Conservation (phyloP, 2,329 filamentous ascomycete species). For the Didymella arachidicola region DNA sequence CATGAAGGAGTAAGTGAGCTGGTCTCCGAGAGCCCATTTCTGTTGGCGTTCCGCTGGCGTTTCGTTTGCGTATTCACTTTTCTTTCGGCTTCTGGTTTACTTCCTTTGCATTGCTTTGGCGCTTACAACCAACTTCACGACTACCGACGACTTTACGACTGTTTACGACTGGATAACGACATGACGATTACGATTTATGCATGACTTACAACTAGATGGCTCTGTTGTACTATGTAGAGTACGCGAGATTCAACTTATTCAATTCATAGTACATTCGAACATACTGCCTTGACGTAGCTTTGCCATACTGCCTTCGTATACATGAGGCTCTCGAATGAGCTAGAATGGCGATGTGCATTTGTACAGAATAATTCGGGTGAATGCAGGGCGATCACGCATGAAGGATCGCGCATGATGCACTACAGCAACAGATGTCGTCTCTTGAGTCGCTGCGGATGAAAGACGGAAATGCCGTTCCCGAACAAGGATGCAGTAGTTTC, state of each 20-base stretch:
- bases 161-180: not conserved
- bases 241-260: conserved; percentile 23
- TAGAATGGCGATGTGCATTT: not conserved
- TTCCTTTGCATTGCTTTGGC: conserved; percentile 7
- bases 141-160: not conserved
- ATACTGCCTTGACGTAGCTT: too few relatives aligned
- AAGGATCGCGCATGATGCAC: conserved; percentile 24
- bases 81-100: not conserved
- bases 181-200: conserved; percentile 27
- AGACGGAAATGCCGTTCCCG: conserved; percentile 3
- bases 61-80: not conserved
- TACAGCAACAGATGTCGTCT: conserved; percentile 38
- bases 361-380: not conserved
- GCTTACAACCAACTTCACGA: not conserved
- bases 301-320: too few relatives aligned
- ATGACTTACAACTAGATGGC: conserved; percentile 26
- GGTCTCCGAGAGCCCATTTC: too few relatives aligned
- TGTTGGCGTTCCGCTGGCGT: not conserved
- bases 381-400: conserved; percentile 21
- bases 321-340: too few relatives aligned
- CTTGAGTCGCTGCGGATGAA: conserved; percentile 33
- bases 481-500: conserved; percentile 7
- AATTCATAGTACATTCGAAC: not conserved
- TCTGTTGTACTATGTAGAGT: conserved; percentile 27
- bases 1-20: not conserved